Evolutionary conservation across 2,329 filamentous ascomycete genomes (phyloP).

Genomic region (Escovopsis sp.): DNA sequence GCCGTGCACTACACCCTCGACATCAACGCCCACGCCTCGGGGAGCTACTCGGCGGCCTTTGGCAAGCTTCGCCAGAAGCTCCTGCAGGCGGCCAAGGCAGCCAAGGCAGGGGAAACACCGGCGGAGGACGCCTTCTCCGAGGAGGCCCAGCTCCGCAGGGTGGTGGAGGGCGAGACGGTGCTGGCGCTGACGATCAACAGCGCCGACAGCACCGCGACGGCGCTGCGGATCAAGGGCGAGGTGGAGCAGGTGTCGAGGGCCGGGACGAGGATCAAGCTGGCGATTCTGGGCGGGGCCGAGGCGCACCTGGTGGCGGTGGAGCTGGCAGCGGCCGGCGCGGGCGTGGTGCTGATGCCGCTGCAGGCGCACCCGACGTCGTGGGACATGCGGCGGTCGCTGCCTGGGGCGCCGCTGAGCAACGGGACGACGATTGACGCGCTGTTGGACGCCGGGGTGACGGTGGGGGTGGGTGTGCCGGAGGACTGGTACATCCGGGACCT

Average conservation of each 20-base stretch:
- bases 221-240: constrained; percentile 41
- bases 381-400: constrained; percentile 46
- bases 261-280: constrained; percentile 28
- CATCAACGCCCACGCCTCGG: constrained; percentile 21
- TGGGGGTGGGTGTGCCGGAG: constrained; percentile 43
- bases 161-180: constrained; percentile 36
- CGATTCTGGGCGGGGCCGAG: constrained; percentile 48
- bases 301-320: constrained; percentile 42
- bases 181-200: constrained; percentile 45
- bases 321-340: constrained; percentile 38
- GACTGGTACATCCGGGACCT: constrained; percentile 48
- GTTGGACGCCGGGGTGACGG: constrained; percentile 40
- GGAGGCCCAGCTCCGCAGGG: constrained; percentile 33
- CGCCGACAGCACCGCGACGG: constrained; percentile 44
- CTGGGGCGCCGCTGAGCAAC: constrained; percentile 50
- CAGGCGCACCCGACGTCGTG: constrained; percentile 38
- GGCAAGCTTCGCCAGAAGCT: constrained; percentile 37
- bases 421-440: constrained; percentile 45
- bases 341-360: constrained; percentile 45
- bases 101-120: constrained; percentile 16
- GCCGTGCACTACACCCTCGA: constrained; percentile 45
- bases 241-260: constrained; percentile 29
- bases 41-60: constrained; percentile 38
- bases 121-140: constrained; percentile 29
- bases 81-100: constrained; percentile 28